Conservation (phyloP, 2,329 filamentous ascomycete species). For the Pseudogymnoascus verrucosus region DNA sequence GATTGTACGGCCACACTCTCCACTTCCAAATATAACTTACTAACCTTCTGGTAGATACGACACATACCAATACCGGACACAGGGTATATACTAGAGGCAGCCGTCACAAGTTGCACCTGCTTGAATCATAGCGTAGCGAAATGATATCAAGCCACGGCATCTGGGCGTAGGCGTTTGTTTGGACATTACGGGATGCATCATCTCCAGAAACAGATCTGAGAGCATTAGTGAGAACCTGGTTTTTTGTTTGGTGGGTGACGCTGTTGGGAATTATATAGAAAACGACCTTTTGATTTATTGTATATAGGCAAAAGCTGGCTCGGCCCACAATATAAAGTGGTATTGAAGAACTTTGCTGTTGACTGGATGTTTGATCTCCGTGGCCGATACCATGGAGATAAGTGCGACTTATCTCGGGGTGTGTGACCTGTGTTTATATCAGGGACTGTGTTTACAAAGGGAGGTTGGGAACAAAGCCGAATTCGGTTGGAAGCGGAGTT, state of each 20-base stretch:
- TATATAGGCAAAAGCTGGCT: slow-evolving; percentile 3
- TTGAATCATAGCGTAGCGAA: slow-evolving; percentile 3
- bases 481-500: background rate
- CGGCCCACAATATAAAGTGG: slow-evolving; percentile 3
- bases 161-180: slow-evolving; percentile 7
- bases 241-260: background rate
- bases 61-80: slow-evolving; percentile 80
- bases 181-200: background rate
- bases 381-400: background rate
- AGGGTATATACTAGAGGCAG: slow-evolving; percentile 65
- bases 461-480: background rate
- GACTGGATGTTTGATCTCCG: too few relatives aligned
- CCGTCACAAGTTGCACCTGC: background rate
- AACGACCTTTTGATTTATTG: slow-evolving; percentile 5
- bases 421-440: background rate
- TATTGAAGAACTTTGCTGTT: background rate
- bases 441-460: background rate
- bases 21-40: background rate
- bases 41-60: slow-evolving; percentile 51
- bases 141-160: background rate
- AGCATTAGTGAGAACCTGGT: background rate
- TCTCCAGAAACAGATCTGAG: slow-evolving; percentile 7
- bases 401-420: background rate
- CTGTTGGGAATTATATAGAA: background rate
- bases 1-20: slow-evolving; percentile 52